Percentiles rank a stretch among this genome's conserved stretches.
phyloP scores from a whole-genome alignment of 208 protist genomes.

The Endotrypanum monterogeii region DNA sequence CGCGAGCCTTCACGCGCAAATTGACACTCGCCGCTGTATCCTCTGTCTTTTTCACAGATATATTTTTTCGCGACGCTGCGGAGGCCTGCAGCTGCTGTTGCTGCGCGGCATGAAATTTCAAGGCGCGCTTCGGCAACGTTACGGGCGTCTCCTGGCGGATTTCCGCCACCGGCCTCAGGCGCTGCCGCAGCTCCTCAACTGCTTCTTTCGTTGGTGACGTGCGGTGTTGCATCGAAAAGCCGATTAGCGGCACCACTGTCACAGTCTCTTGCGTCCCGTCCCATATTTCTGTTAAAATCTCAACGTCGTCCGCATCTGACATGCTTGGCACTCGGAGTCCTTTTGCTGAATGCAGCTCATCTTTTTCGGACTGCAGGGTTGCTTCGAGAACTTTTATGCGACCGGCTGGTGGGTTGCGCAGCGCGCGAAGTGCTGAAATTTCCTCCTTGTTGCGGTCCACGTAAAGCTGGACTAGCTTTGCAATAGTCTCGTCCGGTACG shows the following conservation, averaged over 20 bases:
- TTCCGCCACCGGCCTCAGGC: slow-evolving; percentile 45
- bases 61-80: slow-evolving; percentile 11
- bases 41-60: slow-evolving; percentile 57
- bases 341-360: slow-evolving; percentile 53
- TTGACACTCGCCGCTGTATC: slow-evolving; percentile 25
- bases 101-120: slow-evolving; percentile 39
- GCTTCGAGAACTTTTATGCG: slow-evolving; percentile 70
- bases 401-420: slow-evolving; percentile 64
- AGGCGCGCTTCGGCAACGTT: slow-evolving; percentile 38
- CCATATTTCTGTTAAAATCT: slow-evolving; percentile 76
- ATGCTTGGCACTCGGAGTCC: slow-evolving; percentile 65
- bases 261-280: slow-evolving; percentile 63
- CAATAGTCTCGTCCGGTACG: slow-evolving; percentile 42
- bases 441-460: slow-evolving; percentile 70
- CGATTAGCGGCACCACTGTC: slow-evolving; percentile 28
- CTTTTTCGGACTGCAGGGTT: slow-evolving; percentile 51
- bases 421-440: slow-evolving; percentile 41
- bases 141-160: slow-evolving; percentile 45
- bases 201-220: slow-evolving; percentile 14
- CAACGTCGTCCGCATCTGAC: slow-evolving; percentile 50
- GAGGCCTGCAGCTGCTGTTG: slow-evolving; percentile 4
- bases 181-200: slow-evolving; percentile 34
- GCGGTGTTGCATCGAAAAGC: slow-evolving; percentile 26
- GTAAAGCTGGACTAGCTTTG: slow-evolving; percentile 55
- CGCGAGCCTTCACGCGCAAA: slow-evolving; percentile 27